phyloP scores from a whole-genome alignment of 805 yeast species.

The Kuraishia hungarica region DNA sequence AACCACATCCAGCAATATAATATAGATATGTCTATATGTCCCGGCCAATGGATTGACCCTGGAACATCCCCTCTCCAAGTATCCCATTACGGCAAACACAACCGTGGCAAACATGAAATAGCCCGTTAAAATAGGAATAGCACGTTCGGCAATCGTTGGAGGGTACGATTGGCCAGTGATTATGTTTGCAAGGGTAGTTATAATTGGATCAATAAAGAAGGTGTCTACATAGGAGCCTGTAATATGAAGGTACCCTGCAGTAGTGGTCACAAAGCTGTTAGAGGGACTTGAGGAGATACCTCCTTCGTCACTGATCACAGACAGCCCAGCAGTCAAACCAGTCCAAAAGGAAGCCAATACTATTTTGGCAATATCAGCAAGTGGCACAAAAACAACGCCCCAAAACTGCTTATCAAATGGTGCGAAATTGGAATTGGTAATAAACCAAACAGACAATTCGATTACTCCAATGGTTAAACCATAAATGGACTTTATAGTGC shows the following conservation, averaged over 20 bases:
- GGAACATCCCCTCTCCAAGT: conserved; percentile 19
- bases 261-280: too few species aligned
- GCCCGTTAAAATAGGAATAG: conserved; percentile 11
- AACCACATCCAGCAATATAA: conserved; percentile 41
- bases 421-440: neutral
- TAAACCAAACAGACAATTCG: neutral
- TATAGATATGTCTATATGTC: conserved; percentile 40
- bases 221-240: neutral
- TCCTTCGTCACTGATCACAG: too few species aligned
- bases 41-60: conserved; percentile 39
- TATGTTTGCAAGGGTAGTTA: neutral
- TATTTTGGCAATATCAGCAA: neutral
- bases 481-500: neutral
- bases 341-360: too few species aligned
- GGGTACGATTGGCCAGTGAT: neutral
- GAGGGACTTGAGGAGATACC: too few species aligned
- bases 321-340: too few species aligned
- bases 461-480: neutral
- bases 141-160: neutral
- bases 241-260: neutral
- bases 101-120: conserved; percentile 7
- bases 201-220: neutral
- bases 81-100: conserved; percentile 12
- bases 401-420: neutral
- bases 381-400: neutral